Base-by-base conservation (phyloP, 1,139 yeast genomes). In the Tardiomyces blankii region DNA sequence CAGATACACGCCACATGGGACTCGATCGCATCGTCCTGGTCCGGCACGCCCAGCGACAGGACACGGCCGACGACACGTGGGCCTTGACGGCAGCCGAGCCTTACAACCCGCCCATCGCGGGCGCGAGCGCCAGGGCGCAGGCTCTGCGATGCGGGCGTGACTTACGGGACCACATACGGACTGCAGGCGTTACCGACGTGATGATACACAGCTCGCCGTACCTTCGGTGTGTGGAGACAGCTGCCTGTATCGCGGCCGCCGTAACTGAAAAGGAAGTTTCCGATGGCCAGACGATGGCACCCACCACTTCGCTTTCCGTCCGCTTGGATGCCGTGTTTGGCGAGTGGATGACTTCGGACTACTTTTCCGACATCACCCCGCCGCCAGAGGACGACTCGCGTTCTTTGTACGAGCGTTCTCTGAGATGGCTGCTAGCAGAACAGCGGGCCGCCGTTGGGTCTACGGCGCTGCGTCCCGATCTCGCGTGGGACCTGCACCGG, bases 281-380 rank as follows among this genome's bases (percentile, higher is more conserved):
- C 42, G 39, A 16, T 33, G 44, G 32, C 41, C 42, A 28, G 48
- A 46, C 33, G 12, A 40, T 27, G 7, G 16, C 41, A 23, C 33
- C 49, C 11, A 39, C 47, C 14, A 27, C 30, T 27, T 5, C 16
- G 35, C 16, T 12, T 11, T 42, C 49, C n/a, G 38, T 66, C 19
- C 55, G 66, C 19, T 35, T 66, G 38, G 68, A 64, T 49, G 54
- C 65, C 3, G 63, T 59, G 21, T 56, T 67, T 40, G 70, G 71
- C 18, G 71, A 67, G 47, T 67, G 70, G 70, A 62, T 62, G 47
- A 64, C 66, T 1, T 60, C 66, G 2, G 70, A 65, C 51, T 67
- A 67, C 49, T 67, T 58, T 48, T 46, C 57, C 8, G 56, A 57
- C 40, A 56, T 56, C 14, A 47, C 58, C 1, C 69, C 70, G 2